Evolutionary conservation across 2,329 filamentous ascomycete species (phyloP), one percentile per base, ranked within the genome.

Genomic region (Nigrospora sphaerica): DNA sequence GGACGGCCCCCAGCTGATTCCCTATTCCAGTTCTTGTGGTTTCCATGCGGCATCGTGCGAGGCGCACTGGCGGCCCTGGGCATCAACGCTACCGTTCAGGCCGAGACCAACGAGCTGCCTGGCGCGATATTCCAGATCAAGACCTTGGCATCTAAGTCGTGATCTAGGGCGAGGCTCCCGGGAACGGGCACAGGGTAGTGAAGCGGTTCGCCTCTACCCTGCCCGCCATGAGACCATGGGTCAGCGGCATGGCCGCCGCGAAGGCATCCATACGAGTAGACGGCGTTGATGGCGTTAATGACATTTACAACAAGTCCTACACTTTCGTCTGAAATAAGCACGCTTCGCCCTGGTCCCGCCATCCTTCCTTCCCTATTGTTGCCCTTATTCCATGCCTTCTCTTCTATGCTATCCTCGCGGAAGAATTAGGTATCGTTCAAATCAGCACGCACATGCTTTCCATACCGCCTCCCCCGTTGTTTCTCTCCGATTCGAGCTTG

Each of bases 101-200:
- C 90, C 5, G 93, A 96, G 69, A 87, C 86, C 46, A 85, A 75
- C 46, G 92, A 95, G 63, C 73, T 98, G 46, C 93, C 93, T 0
- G 80, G 80, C 6, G 93, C 92, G 33, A 88, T 91, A 1, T 98
- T 98, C 65, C 93, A 98, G 70, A 96, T 98, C 64, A 95, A 95
- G 71, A 93, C 88, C 35, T 72, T 85, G 44, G 77, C 81, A 23
- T 67, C 77, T 32, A 89, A 89, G 68, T 68, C 51, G 39, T 52
- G 36, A 52, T 12, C 32, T 6, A 23, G 19, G n/a, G 39, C 6
- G 39, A 39, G 13, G 34, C 34, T n/a, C 34, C 12, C 10, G 16
- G 11, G 75, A 79, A 40, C 19, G 28, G 78, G 16, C 52, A 40
- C 2, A 45, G 64, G 3, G 77, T 79, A 58, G 82, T 82, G 2